Evolutionary conservation across 1,284 basidiomycete genomes (phyloP).

Genomic region (Porogramme epimiltina): DNA sequence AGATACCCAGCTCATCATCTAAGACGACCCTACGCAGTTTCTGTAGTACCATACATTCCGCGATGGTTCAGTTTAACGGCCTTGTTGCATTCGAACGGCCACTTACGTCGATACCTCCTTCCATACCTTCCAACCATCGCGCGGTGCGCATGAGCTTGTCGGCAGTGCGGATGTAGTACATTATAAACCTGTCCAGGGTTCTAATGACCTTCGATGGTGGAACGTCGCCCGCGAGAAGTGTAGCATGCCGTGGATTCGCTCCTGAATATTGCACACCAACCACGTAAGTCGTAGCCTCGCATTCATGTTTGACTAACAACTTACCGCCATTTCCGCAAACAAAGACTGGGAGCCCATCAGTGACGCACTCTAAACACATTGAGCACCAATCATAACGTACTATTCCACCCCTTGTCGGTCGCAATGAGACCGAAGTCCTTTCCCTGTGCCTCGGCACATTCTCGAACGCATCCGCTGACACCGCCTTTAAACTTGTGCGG

Average conservation of each 20-base stretch:
- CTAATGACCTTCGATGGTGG: conserved; percentile 63
- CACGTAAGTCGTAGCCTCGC: too few relatives aligned
- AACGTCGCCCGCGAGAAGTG: conserved; percentile 55
- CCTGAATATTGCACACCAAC: conserved; percentile 8
- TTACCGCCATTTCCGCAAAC: conserved; percentile 74
- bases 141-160: conserved; percentile 73
- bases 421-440: conserved; percentile 83
- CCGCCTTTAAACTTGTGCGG: conserved; percentile 83
- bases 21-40: conserved; percentile 68
- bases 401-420: conserved; percentile 77
- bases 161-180: conserved; percentile 76
- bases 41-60: conserved; percentile 30
- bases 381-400: neutral
- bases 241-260: conserved; percentile 61
- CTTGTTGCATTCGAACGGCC: neutral
- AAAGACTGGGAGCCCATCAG: conserved; percentile 47
- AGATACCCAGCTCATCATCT: conserved; percentile 79
- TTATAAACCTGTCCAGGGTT: conserved; percentile 72
- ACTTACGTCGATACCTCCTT: conserved; percentile 65
- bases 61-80: neutral
- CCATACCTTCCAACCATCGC: conserved; percentile 74
- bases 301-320: neutral
- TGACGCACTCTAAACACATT: neutral
- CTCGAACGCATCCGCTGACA: conserved; percentile 75
- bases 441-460: conserved; percentile 77